Base-by-base conservation (phyloP, 495 filamentous ascomycete genomes). In the Coniosporium apollinis region DNA sequence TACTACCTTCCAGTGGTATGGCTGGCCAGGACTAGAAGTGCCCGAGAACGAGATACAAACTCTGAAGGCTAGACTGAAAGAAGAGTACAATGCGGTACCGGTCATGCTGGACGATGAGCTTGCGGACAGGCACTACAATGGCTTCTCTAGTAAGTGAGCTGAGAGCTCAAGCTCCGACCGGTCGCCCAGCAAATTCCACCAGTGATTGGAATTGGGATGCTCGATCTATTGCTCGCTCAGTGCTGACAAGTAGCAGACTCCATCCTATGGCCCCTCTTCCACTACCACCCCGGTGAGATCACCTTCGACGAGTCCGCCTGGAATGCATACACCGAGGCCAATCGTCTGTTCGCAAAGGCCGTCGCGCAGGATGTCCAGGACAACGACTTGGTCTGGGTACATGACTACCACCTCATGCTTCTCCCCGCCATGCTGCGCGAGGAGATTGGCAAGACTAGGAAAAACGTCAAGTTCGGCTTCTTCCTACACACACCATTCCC, bases 381-480 rank as follows among this genome's bases (percentile, higher is more conserved):
- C 35, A 83, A 81, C 25, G 80, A 86, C 44, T 52, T 93, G 28
- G 76, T 96, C 48, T 96, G 87, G 87, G 76, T 96, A 0, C 87
- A 96, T 52, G 87, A 96, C 54, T 96, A 94, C 53, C 87, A 96
- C 57, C 62, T 94, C 33, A 87, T 96, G 80, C 69, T 96, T 2
- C 60, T 96, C 14, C 87, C 87, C 0, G 62, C 71, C 38, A 78
- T 94, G 70, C 62, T 96, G 35, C 76, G 87, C 36, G 72, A 89
- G 34, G 78, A 83, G 44, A 62, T 79, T 20, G 67, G 71, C 16
- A 57, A 72, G 24, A 62, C 58, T 24, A 77, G 79, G 48, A 81
- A 79, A 55, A 72, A 79, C 36, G 74, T 91, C 44, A 84, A 84
- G 54, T 81, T 96, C 51, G 87, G 85, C 36, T 94, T 93, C 61